A percentile compares a stretch with the other conserved stretches of the same genome.
Evolutionary conservation across 805 yeast genomes (phyloP).

Genomic region (Metschnikowia vanudenii): DNA sequence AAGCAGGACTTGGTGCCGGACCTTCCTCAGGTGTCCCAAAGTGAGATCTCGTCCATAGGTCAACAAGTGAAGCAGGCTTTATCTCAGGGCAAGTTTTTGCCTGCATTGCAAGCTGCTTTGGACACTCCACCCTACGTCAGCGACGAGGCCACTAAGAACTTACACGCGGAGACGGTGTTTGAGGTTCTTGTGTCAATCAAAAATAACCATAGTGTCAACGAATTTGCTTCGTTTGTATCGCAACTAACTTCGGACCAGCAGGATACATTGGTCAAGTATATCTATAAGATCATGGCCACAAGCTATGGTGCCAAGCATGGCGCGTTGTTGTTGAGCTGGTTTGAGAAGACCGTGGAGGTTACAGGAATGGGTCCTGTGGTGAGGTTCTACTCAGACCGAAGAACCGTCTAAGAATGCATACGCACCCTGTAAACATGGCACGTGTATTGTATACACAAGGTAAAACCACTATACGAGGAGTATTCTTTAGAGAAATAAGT

Average conservation of each 20-base stretch:
- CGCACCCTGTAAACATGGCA: too few species aligned
- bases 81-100: conserved; percentile 67
- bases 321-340: conserved; percentile 85
- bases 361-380: conserved; percentile 89
- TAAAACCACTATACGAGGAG: too few species aligned
- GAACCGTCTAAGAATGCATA: conserved; percentile 67
- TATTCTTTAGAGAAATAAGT: too few species aligned
- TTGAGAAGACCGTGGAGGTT: conserved; percentile 79
- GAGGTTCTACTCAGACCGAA: conserved; percentile 81
- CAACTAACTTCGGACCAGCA: conserved; percentile 62
- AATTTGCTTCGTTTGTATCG: conserved; percentile 60
- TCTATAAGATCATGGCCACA: conserved; percentile 81
- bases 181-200: conserved; percentile 57
- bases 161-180: conserved; percentile 50
- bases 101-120: conserved; percentile 64
- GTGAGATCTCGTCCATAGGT: conserved; percentile 55
- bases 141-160: conserved; percentile 51
- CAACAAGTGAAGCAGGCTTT: conserved; percentile 59
- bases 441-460: too few species aligned
- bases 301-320: conserved; percentile 82
- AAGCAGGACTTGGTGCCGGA: conserved; percentile 62
- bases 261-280: conserved; percentile 75
- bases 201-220: conserved; percentile 61
- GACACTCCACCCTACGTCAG: conserved; percentile 83
- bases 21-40: conserved; percentile 40